These are phyloP conservation scores for Metarhizium sp. DNA, from an alignment of 2,329 filamentous ascomycete genomes.

Conservation along the genomic window DNA sequence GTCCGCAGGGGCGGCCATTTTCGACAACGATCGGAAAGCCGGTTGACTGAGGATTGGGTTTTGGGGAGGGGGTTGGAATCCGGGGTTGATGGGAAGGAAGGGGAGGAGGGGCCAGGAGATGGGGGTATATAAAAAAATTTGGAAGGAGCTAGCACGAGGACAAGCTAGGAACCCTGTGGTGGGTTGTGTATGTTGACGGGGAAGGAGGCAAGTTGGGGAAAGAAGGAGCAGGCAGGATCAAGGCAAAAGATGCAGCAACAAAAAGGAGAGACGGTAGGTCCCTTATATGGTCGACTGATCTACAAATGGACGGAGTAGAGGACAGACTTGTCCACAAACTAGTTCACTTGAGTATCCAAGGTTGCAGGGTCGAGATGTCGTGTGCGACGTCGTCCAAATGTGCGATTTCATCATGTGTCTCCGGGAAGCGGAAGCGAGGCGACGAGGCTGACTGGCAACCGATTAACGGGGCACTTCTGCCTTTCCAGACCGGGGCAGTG, in stretches of 20 bases:
- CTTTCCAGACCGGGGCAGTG: not conserved
- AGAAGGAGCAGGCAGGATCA: not conserved
- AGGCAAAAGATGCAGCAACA: not conserved
- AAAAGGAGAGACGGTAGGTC: not conserved
- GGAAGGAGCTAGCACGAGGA: not conserved
- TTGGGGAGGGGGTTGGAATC: not conserved
- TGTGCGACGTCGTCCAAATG: no score
- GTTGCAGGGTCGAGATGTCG: no score
- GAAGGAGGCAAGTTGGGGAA: not conserved
- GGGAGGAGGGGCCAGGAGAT: not conserved
- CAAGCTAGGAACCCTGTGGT: not conserved
- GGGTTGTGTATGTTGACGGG: not conserved
- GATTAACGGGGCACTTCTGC: not conserved
- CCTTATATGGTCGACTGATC: not conserved
- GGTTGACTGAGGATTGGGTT: not conserved
- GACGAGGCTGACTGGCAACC: no score
- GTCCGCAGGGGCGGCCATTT: slow-evolving; percentile 62
- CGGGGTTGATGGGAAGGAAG: not conserved
- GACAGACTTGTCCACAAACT: no score
- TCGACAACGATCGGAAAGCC: not conserved
- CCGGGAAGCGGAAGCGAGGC: no score
- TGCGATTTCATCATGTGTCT: no score
- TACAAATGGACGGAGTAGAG: not conserved
- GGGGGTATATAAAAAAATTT: not conserved
- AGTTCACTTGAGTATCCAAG: no score